phyloP scores from a whole-genome alignment of 179 eudicot species.

The Kewa caespitosa region DNA sequence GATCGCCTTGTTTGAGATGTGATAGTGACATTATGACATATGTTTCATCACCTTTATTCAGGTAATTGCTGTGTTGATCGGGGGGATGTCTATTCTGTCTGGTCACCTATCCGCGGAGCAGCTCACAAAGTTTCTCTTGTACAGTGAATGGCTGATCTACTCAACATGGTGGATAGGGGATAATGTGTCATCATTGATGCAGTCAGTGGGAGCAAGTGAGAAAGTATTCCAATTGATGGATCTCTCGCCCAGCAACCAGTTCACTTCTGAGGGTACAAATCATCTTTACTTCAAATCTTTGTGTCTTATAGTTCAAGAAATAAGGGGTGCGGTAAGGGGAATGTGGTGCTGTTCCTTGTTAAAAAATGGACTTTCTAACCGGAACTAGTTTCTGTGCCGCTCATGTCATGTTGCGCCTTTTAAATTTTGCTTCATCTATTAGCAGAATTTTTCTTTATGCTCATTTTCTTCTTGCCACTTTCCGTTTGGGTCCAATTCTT shows the following conservation, averaged over 20 bases:
- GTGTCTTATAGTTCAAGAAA: neutral
- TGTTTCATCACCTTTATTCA: slow-evolving; percentile 31
- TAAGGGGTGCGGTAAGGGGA: neutral
- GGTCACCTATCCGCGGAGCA: slow-evolving; percentile 92
- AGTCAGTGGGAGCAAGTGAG: slow-evolving; percentile 99
- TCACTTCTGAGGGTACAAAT: slow-evolving; percentile 62
- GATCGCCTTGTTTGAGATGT: slow-evolving; percentile 2
- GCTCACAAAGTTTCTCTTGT: slow-evolving; percentile 90
- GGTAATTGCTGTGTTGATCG: slow-evolving; percentile 93
- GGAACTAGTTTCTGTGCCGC: neutral
- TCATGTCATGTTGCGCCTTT: neutral
- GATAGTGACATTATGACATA: slow-evolving; percentile 25
- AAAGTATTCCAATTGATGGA: slow-evolving; percentile 96
- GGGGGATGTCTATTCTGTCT: slow-evolving; percentile 86
- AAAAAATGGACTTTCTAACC: neutral
- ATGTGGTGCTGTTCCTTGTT: neutral
- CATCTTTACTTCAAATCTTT: neutral
- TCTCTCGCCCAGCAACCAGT: slow-evolving; percentile 73
- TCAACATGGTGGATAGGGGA: slow-evolving; percentile 99
- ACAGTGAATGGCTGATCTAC: slow-evolving; percentile 98
- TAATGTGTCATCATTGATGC: slow-evolving; percentile 88
- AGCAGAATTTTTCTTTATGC: neutral
- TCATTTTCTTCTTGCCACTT: neutral
- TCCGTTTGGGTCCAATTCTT: neutral
- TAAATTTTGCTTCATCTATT: neutral